Base-by-base conservation (phyloP, 108 stramenopile genomes). In the Stephanodiscus minutulus region DNA sequence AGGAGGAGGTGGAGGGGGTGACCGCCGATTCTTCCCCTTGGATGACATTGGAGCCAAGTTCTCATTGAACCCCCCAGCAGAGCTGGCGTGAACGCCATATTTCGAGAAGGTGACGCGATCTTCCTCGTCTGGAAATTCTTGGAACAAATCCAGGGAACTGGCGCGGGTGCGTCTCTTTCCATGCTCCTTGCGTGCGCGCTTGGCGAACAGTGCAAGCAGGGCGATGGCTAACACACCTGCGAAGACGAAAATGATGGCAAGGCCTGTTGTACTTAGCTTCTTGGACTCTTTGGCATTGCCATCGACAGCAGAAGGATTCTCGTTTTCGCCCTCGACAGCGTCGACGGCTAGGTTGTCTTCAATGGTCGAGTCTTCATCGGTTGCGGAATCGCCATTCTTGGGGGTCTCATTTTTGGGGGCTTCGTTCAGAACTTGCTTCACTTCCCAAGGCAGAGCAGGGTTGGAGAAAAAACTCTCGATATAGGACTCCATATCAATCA, bases 91-190 rank as follows among this genome's bases (percentile, higher is more conserved):
- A 44, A 28, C 28, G 55, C 56, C 36, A 43, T 58, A 43, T 24
- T 41, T 25, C 22, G 57, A 25, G 22, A 28, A 58, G 18, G 28
- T 13, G 17, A 53, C 52, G 63, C 8, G 57, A 56, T 47, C 29
- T 61, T 31, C 25, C 28, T 72, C 73, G 13, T 74, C 65, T 11
- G 35, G 54, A 31, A 66, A 60, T 47, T 74, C 73, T 25, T 74
- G 53, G 36, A 74, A 74, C 31, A 74, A 24, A 41, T 60, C 73
- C 22, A 54, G 31, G 29, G 57, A 58, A 25, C 55, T 62, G 18
- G 35, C 43, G 31, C 65, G 54, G 15, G 35, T 21, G 46, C 58
- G 54, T 37, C 33, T 56, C 39, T 22, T 48, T 35, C 47, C n/a
- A 36, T 13, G 31, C 29, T 17, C 52, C 13, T 58, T 74, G 37